Conservation (phyloP, 2,329 filamentous ascomycete genomes). For the Raffaelea arxii region DNA sequence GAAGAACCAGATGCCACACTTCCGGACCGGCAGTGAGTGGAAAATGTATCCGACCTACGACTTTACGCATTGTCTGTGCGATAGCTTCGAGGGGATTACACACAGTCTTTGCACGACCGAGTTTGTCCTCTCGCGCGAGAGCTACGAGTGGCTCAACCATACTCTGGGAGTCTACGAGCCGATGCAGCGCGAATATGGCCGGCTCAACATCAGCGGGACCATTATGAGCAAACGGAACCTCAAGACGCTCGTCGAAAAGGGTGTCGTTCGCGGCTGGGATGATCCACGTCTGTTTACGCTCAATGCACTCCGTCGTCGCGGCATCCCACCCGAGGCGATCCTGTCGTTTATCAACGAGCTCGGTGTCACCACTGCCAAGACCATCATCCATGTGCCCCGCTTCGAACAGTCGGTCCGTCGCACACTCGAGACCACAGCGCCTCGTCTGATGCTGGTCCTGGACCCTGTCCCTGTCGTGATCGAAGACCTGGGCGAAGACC, state of each 20-base stretch:
- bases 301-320: conserved; percentile 71
- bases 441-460: conserved; percentile 79
- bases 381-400: conserved; percentile 69
- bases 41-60: conserved; percentile 94
- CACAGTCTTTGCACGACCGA: conserved; percentile 92
- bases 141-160: conserved; percentile 84
- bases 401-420: conserved; percentile 79
- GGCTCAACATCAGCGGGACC: conserved; percentile 69
- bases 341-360: conserved; percentile 86
- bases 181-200: conserved; percentile 76
- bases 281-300: conserved; percentile 86
- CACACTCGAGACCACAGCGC: conserved; percentile 81
- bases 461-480: conserved; percentile 78
- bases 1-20: conserved; percentile 58
- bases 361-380: conserved; percentile 74
- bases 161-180: conserved; percentile 75
- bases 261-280: conserved; percentile 80
- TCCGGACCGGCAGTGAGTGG: conserved; percentile 75
- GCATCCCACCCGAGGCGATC: conserved; percentile 80
- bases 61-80: conserved; percentile 82
- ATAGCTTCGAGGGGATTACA: conserved; percentile 85
- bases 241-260: conserved; percentile 64
- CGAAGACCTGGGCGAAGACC: conserved; percentile 64
- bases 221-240: conserved; percentile 83
- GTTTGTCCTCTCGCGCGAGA: conserved; percentile 68